These are phyloP conservation scores for Albifimbria verrucaria DNA, from an alignment of 2,329 filamentous ascomycete genomes.

Conservation along the genomic window DNA sequence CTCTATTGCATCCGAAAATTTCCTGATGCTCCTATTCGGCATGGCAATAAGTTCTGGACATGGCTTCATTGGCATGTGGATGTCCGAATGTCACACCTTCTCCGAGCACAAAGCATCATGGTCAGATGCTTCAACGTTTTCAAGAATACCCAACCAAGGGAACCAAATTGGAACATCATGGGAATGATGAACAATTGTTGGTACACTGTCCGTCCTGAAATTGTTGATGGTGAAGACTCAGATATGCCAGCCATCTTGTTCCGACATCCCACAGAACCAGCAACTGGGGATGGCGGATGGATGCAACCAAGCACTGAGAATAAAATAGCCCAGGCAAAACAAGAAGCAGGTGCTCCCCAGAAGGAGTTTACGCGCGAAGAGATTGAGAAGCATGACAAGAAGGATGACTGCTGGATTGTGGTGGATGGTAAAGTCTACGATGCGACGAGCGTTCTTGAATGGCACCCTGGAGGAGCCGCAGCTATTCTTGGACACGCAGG, in stretches of 20 bases:
- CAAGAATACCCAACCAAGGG: slow-evolving; percentile 47
- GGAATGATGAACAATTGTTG: slow-evolving; percentile 55
- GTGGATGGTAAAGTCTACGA: slow-evolving; percentile 50
- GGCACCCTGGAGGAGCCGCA: slow-evolving; percentile 48
- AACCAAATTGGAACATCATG: slow-evolving; percentile 45
- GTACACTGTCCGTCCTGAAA: slow-evolving; percentile 41
- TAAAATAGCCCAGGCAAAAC: slow-evolving; percentile 39
- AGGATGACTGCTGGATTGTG: slow-evolving; percentile 51
- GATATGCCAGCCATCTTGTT: slow-evolving; percentile 35
- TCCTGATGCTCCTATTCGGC: slow-evolving; percentile 44
- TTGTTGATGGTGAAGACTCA: slow-evolving; percentile 26
- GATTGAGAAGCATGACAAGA: slow-evolving; percentile 47
- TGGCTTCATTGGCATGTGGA: slow-evolving; percentile 53
- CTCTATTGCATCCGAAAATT: slow-evolving; percentile 29
- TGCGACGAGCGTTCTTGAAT: slow-evolving; percentile 40
- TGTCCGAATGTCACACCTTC: slow-evolving; percentile 38
- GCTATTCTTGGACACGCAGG: slow-evolving; percentile 47
- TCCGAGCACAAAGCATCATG: slow-evolving; percentile 37
- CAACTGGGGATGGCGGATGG: slow-evolving; percentile 43
- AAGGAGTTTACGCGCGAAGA: slow-evolving; percentile 51
- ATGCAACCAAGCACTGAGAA: slow-evolving; percentile 45
- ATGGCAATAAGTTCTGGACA: slow-evolving; percentile 52
- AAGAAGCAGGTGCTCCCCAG: slow-evolving; percentile 38
- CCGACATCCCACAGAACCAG: slow-evolving; percentile 43
- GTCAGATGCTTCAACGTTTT: slow-evolving; percentile 47